Conservation (phyloP, 257 asterid genomes). For the Solanum chmielewskii region DNA sequence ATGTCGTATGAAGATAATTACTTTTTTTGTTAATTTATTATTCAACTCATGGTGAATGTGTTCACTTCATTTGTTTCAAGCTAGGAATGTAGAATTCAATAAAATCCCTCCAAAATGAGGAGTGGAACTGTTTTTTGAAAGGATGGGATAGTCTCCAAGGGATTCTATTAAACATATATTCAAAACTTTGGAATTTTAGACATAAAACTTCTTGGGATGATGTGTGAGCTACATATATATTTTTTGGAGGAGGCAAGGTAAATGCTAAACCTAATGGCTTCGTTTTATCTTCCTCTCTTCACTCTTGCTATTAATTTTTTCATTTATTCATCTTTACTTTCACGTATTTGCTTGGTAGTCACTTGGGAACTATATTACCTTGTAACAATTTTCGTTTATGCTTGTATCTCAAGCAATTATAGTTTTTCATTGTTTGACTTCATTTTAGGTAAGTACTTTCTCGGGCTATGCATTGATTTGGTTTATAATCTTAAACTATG, state of each 20-base stretch:
- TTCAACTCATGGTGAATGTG: not conserved
- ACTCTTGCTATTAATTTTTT: not conserved
- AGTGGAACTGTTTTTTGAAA: constrained; percentile 67
- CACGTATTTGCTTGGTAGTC: not conserved
- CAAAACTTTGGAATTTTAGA: constrained; percentile 29
- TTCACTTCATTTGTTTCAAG: constrained; percentile 9
- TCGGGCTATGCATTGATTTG: not conserved
- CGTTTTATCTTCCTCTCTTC: not conserved
- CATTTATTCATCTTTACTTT: not conserved
- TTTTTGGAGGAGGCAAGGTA: constrained; percentile 92
- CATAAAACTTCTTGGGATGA: constrained; percentile 39
- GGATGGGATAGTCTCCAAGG: constrained; percentile 29
- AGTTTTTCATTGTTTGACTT: constrained; percentile 96
- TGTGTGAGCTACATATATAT: constrained; percentile 85
- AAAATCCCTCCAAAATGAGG: constrained; percentile 20
- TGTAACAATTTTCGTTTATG: constrained; percentile 52
- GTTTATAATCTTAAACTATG: not conserved
- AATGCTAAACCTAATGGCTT: constrained; percentile 6
- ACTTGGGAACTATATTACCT: not conserved
- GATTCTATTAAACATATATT: constrained; percentile 25
- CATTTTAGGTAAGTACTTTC: constrained; percentile 64
- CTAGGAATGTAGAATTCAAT: constrained; percentile 20
- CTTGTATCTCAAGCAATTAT: constrained; percentile 81
- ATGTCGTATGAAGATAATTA: no score
- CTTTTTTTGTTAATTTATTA: no score